Percentiles rank a stretch among this genome's conserved stretches.
These are phyloP conservation scores for Coprinopsis strossmayeri DNA, from an alignment of 768 basidiomycete species.

Conservation along the genomic window DNA sequence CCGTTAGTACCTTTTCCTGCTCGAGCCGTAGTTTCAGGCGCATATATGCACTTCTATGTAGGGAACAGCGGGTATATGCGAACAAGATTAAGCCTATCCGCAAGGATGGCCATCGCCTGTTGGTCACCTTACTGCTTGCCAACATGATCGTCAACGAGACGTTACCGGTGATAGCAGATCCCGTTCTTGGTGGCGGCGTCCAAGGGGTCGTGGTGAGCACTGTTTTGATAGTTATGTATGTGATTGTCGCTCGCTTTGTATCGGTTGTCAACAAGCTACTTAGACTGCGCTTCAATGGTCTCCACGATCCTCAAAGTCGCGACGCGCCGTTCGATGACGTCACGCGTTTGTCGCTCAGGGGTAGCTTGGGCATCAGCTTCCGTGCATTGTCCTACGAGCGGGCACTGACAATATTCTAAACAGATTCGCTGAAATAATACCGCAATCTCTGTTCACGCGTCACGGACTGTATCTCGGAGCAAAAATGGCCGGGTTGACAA, in stretches of 20 bases:
- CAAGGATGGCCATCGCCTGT: slow-evolving; percentile 73
- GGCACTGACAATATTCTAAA: too few species aligned
- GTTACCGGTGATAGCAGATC: slow-evolving; percentile 77
- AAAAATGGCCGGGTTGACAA: slow-evolving; percentile 72
- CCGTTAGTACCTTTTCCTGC: slow-evolving; percentile 42
- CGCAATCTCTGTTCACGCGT: slow-evolving; percentile 87
- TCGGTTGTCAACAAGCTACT: background rate
- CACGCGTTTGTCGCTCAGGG: slow-evolving; percentile 20
- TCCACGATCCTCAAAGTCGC: too few species aligned
- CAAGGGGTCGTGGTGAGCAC: slow-evolving; percentile 78
- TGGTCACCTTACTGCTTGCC: slow-evolving; percentile 76
- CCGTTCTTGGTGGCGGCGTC: slow-evolving; percentile 72
- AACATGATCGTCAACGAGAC: slow-evolving; percentile 94
- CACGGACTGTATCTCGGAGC: slow-evolving; percentile 87
- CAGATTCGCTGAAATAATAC: slow-evolving; percentile 91
- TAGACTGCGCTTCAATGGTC: too few species aligned
- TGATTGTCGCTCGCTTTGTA: background rate
- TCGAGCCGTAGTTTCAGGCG: slow-evolving; percentile 1
- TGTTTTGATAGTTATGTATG: slow-evolving; percentile 82
- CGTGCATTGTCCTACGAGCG: too few species aligned
- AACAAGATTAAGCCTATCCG: slow-evolving; percentile 84
- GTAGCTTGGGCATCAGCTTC: background rate
- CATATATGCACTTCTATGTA: slow-evolving; percentile 27
- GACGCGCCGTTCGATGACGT: too few species aligned
- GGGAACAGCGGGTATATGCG: slow-evolving; percentile 75